Evolutionary conservation across 768 basidiomycete genomes (phyloP).

Genomic region (Termitomyces sp.): DNA sequence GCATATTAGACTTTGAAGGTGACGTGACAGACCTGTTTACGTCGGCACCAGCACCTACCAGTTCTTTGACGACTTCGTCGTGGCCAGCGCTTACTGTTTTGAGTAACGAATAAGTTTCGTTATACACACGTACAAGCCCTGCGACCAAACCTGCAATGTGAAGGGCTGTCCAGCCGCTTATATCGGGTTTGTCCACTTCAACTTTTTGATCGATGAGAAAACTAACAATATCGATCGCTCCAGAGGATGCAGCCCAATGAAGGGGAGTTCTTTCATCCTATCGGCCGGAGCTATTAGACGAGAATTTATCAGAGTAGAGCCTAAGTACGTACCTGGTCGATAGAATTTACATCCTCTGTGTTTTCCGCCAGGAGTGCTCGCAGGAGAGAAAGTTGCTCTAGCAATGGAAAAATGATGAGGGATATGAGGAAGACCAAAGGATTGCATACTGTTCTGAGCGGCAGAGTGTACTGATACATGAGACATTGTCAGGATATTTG

Average conservation of each 20-base stretch:
- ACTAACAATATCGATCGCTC: conserved; percentile 57
- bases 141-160: conserved; percentile 62
- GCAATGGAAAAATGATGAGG: background rate
- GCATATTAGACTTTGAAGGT: conserved; percentile 14
- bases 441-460: conserved; percentile 56
- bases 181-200: conserved; percentile 62
- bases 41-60: conserved; percentile 80
- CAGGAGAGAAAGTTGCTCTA: conserved; percentile 71
- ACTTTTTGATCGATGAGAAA: conserved; percentile 69
- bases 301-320: background rate
- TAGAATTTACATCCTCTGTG: conserved; percentile 50
- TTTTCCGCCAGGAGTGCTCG: conserved; percentile 60
- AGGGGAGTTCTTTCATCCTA: conserved; percentile 78
- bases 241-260: conserved; percentile 83
- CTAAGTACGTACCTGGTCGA: conserved; percentile 47
- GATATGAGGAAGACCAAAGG: background rate
- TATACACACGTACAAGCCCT: conserved; percentile 1
- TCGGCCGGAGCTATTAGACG: background rate
- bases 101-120: conserved; percentile 13
- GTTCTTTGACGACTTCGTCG: conserved; percentile 65
- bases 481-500: conserved; percentile 8
- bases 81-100: conserved; percentile 74
- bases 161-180: conserved; percentile 69
- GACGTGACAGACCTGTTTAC: conserved; percentile 45
- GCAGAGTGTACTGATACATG: conserved; percentile 53